Evolutionary conservation across 2,329 filamentous ascomycete genomes (phyloP), one percentile per base, ranked within the genome.

Genomic region (Trichoderma sp.): DNA sequence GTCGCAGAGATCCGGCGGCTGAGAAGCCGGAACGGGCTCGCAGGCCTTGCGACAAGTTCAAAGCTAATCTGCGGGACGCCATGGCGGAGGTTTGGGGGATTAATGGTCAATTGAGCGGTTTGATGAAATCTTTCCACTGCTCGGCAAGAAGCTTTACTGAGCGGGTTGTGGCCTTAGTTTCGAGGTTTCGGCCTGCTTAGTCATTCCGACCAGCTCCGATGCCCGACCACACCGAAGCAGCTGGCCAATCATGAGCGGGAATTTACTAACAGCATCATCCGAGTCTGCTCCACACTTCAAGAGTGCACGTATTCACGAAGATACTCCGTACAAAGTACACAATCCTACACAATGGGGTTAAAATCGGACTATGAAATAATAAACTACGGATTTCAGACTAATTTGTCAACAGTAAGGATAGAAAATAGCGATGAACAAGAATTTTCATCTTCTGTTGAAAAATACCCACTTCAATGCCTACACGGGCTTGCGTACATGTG

Each of bases 21-120:
- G 93, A 93, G 87, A 97, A 90, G 87, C 94, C 93, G 87, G 93
- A 91, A 86, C 95, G 94, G 89, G 89, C 94, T 90, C 95, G 94
- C 88, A 98, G 90, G 88, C 94, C 93, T 89, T 94, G 93, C 87
- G 95, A 91, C 84, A 98, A 92, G 90, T 95, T 97, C 87, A 97
- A 91, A 90, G 95, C 95, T 89, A 98, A 92, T 93, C 95, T 94
- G 91, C 95, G 92, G 87, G 96, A 98, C 89, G 96, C 96, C 96
- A 98, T 98, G 86, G 86, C 84, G 85, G 85, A 86, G 84, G 84
- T 85, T 87, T 86, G 84, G 84, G 85, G 84, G 84, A 85, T 86
- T 85, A 84, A 83, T 82, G 83, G 81, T 82, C 83, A 83, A 83
- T 84, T 89, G 88, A 89, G 88, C 87, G 86, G 87, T 89, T 89